Conservation (phyloP, 257 asterid species). For the Solanum stenotomum region DNA sequence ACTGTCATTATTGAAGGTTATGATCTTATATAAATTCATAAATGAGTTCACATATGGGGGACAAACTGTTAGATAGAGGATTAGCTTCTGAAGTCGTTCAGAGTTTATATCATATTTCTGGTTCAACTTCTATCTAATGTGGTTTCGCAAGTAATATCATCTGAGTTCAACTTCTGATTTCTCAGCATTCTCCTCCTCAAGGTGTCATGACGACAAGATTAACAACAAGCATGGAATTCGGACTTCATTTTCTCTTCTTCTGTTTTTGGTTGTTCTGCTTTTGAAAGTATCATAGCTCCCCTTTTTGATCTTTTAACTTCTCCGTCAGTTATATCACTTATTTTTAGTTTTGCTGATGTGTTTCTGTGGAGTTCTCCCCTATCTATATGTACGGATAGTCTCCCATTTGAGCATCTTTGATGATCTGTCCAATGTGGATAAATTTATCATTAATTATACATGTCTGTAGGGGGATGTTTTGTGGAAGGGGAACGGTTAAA, state of each 20-base stretch:
- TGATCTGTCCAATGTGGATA: background rate
- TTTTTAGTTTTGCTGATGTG: background rate
- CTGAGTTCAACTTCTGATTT: background rate
- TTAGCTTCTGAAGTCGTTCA: background rate
- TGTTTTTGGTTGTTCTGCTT: background rate
- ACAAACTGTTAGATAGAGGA: too few species aligned
- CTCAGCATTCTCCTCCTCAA: background rate
- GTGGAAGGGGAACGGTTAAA: conserved; percentile 84
- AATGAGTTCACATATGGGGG: too few species aligned
- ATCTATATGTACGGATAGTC: background rate
- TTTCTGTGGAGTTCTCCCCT: background rate
- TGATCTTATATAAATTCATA: too few species aligned
- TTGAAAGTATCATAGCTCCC: background rate
- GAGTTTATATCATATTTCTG: background rate
- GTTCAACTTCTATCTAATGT: background rate
- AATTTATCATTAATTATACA: background rate
- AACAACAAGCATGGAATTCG: background rate
- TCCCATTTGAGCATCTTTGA: background rate
- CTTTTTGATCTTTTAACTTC: background rate
- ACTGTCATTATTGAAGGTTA: too few species aligned
- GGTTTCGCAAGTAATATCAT: background rate
- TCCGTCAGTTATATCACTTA: background rate
- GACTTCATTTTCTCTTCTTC: background rate
- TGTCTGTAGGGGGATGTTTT: conserved; percentile 76
- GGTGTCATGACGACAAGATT: background rate